Percentiles rank a stretch among this genome's conserved stretches.
These are phyloP conservation scores for Trypanosoma platydactyli DNA, from an alignment of 208 protist genomes.

Conservation along the genomic window DNA sequence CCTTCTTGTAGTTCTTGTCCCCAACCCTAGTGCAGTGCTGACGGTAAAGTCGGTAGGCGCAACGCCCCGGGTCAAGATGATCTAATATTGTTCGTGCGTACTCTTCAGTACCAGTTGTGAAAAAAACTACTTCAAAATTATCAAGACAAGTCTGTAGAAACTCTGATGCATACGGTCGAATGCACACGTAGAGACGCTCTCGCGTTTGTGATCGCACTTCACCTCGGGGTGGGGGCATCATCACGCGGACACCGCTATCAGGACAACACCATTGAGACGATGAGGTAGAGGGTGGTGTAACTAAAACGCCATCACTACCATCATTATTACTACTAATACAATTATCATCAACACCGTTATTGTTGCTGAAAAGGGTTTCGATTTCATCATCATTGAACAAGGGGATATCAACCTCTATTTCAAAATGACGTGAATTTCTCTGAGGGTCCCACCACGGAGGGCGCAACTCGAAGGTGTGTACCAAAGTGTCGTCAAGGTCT, in stretches of 20 bases:
- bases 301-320: not conserved
- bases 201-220: not conserved
- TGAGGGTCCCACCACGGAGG: constrained; percentile 37
- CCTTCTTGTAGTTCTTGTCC: constrained; percentile 45
- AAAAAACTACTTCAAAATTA: constrained; percentile 70
- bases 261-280: not conserved
- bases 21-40: constrained; percentile 39
- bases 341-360: not conserved
- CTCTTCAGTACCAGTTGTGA: constrained; percentile 59
- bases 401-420: constrained; percentile 14
- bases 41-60: constrained; percentile 49
- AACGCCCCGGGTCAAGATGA: constrained; percentile 42
- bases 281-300: not conserved
- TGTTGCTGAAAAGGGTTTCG: not conserved
- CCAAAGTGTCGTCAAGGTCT: constrained; percentile 76
- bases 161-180: constrained; percentile 47
- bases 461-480: constrained; percentile 45
- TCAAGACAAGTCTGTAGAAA: constrained; percentile 44
- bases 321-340: not conserved
- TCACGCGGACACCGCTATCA: constrained; percentile 2
- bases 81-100: constrained; percentile 65
- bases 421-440: constrained; percentile 20
- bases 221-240: not conserved
- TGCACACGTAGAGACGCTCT: constrained; percentile 39
- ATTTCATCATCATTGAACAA: not conserved